Evolutionary conservation across 352 stramenopile species (phyloP), one percentile per base, ranked within the genome.

Genomic region (Synura sp.): DNA sequence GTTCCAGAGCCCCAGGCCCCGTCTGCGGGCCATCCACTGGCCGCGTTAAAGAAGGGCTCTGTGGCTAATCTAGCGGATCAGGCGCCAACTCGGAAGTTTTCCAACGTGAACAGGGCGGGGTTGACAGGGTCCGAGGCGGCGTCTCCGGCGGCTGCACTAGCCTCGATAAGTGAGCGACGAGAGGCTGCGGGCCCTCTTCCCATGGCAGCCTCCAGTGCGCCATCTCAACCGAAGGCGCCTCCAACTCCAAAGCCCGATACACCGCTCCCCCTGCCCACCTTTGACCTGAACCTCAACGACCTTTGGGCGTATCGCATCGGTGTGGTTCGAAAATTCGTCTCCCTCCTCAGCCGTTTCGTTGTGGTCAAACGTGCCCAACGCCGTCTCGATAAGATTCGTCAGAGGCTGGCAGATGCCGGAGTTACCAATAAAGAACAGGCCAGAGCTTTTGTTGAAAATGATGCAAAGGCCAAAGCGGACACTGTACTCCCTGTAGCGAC

Each of bases 211-310:
- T n/a, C n/a, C n/a, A n/a, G n/a, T n/a, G n/a, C n/a, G n/a, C n/a
- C n/a, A n/a, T n/a, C n/a, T n/a, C n/a, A n/a, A n/a, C n/a, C n/a
- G n/a, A 77, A 63, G 57, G 29, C 78, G 49, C 14, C 19, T 82
- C 19, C 71, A 71, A 15, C 38, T 80, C 5, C 34, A 38, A 15
- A 77, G 29, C 15, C 42, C 44, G 19, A 44, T 44, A 3, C 32
- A 76, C 25, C 63, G 35, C 15, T 41, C 44, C 1, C 53, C 44
- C 7, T 42, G 55, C 82, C 22, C 87, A 1, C 93, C 57, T 96
- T 92, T 71, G 93, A 94, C 75, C 77, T 79, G 31, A 91, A 93
- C 83, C 90, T 91, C 82, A 94, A 94, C 77, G 89, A 95, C 78
- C 60, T 94, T 78, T 95, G 90, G 91, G 71, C 78, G 0, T 83